Base-by-base conservation (phyloP, 2,329 filamentous ascomycete species). In the Paecilomyces dactylethromorphus region DNA sequence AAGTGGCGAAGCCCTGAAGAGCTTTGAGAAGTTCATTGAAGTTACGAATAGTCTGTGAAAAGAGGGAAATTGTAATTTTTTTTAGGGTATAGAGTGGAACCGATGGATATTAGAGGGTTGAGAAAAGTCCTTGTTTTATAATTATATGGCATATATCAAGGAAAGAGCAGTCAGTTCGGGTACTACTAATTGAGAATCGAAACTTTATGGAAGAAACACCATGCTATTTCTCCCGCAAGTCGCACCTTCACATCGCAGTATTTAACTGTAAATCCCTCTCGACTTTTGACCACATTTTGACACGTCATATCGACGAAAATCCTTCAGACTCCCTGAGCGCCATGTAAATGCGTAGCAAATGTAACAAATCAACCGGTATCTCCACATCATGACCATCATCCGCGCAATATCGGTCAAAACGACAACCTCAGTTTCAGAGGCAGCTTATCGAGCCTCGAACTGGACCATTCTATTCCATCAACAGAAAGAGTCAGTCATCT, bases 401-500 rank as follows among this genome's bases (percentile, higher is more conserved):
- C 4, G 10, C n/a, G 39, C 39, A 21, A n/a, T 18, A 45, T 10
- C n/a, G 10, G 39, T 8, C 39, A 18, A 6, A 18, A 7, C 18
- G 15, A 18, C 7, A 6, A 45, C 39, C 35, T 5, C 35, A 18
- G 15, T 2, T 2, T 45, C 39, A n/a, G 39, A 45, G 10, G 8
- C 39, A n/a, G 22, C 63, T 82, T 76, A 97, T 78, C 93, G 86
- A 56, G 94, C 94, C 81, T 99, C 92, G 71, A 99, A 97, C 79
- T 99, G 94, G 56, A 97, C 92, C 92, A 97, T 97, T 71, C 93
- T 96, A 67, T 58, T 58, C 71, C 66, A 60, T 60, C 54, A 56
- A 63, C 58, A 58, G 45, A 52, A 57, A 58, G 49, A 32, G 22
- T 57, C 56, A 61, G 55, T 59, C 53, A 57, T 51, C 56, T 26